A percentile compares a stretch with the other conserved stretches of the same genome.
Evolutionary conservation across 2,329 filamentous ascomycete genomes (phyloP).

Genomic region (Pezizomycotina sp.): DNA sequence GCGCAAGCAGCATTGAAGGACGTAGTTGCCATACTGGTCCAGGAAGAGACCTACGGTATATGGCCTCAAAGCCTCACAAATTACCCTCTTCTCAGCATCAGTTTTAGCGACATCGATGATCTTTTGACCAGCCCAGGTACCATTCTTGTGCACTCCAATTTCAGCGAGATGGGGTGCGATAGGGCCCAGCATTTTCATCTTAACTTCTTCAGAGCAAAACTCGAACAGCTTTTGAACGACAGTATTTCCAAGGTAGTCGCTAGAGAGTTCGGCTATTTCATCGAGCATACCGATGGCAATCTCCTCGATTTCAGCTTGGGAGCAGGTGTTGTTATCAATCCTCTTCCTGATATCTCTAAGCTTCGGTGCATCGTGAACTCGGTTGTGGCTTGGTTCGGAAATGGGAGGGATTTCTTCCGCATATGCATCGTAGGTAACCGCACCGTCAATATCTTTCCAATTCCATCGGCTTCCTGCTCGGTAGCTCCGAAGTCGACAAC

Average conservation of each 20-base stretch:
- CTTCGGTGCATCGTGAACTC: conserved; percentile 84
- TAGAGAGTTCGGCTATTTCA: conserved; percentile 78
- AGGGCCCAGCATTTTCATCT: conserved; percentile 76
- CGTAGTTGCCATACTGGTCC: conserved; percentile 97
- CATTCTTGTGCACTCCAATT: conserved; percentile 97
- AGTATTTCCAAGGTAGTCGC: conserved; percentile 89
- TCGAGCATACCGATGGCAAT: conserved; percentile 89
- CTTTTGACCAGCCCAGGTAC: conserved; percentile 97
- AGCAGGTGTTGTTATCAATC: conserved; percentile 86
- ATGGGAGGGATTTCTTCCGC: conserved; percentile 75
- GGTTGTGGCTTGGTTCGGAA: conserved; percentile 70
- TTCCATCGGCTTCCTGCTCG: conserved; percentile 57
- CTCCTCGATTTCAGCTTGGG: conserved; percentile 72
- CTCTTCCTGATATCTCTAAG: conserved; percentile 91
- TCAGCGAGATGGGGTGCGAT: conserved; percentile 87
- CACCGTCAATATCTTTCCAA: conserved; percentile 57
- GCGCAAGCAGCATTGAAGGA: conserved; percentile 87
- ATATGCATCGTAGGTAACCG: conserved; percentile 58
- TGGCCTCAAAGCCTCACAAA: conserved; percentile 66
- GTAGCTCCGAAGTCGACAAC: conserved; percentile 75
- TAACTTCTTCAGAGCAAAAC: conserved; percentile 76
- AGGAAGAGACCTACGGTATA: conserved; percentile 86
- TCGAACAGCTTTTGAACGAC: conserved; percentile 99
- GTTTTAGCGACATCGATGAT: conserved; percentile 94
- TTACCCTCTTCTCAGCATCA: conserved; percentile 61